A percentile compares a stretch with the other conserved stretches of the same genome.
These are phyloP conservation scores for Epichloe aotearoae DNA, from an alignment of 2,329 filamentous ascomycete species.

Conservation along the genomic window DNA sequence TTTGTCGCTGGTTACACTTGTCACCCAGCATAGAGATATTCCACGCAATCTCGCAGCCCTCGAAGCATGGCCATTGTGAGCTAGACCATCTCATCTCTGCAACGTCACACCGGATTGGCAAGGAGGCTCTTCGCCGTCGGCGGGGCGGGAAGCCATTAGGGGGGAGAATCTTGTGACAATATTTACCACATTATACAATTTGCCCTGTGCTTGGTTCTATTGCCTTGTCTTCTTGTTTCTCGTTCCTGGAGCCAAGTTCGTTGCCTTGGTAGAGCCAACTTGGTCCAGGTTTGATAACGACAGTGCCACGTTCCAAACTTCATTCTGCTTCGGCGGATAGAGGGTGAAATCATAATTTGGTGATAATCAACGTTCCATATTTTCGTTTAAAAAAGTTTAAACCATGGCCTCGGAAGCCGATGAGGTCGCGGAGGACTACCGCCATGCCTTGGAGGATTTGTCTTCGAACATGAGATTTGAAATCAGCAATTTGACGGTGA, in stretches of 20 bases:
- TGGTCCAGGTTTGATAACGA: conserved; percentile 3
- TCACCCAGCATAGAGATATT: neutral
- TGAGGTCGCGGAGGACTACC: conserved; percentile 91
- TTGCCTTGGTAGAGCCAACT: neutral
- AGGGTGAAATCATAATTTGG: conserved; percentile 1
- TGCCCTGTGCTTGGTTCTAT: conserved; percentile 3
- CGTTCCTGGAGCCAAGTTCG: neutral
- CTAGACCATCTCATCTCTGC: conserved; percentile 1
- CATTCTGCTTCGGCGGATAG: neutral
- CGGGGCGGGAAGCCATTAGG: neutral
- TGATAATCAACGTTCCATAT: conserved; percentile 5
- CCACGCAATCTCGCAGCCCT: neutral
- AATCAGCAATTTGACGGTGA: conserved; percentile 93
- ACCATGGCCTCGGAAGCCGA: conserved; percentile 47
- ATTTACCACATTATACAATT: conserved; percentile 4
- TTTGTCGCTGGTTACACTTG: neutral
- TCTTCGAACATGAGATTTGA: conserved; percentile 85
- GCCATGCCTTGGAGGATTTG: conserved; percentile 82
- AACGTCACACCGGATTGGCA: conserved; percentile 1
- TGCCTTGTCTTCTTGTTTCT: neutral
- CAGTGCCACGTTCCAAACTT: conserved; percentile 1
- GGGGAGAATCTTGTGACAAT: conserved; percentile 1
- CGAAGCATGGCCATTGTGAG: conserved; percentile 3
- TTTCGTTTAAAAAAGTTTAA: conserved; percentile 2
- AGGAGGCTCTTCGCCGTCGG: conserved; percentile 2